Percentiles rank a stretch among this genome's conserved stretches.
These are phyloP conservation scores for Fusarium sp. DNA, from an alignment of 2,329 filamentous ascomycete species.

Conservation along the genomic window DNA sequence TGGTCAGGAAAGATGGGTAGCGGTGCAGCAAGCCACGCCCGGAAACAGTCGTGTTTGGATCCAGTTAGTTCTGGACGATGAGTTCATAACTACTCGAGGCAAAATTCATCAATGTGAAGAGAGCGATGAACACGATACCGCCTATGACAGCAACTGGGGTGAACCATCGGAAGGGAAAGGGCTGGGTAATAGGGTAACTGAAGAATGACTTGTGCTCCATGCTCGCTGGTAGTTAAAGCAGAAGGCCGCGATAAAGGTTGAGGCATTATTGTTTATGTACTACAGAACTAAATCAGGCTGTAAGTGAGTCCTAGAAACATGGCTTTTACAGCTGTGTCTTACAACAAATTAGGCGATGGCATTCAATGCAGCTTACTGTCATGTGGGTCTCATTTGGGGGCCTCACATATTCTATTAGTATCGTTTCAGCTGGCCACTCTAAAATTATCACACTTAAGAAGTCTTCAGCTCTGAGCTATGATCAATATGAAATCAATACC, in stretches of 20 bases:
- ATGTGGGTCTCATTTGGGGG: neutral
- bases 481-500: neutral
- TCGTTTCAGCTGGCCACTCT: fast-evolving
- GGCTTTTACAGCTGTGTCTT: neutral
- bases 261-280: neutral
- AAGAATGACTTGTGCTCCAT: neutral
- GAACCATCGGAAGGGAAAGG: neutral
- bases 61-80: neutral
- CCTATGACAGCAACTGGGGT: neutral
- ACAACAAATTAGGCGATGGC: neutral
- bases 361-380: neutral
- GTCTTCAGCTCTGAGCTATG: fast-evolving
- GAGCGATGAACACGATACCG: neutral
- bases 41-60: neutral
- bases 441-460: fast-evolving
- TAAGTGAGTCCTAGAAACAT: neutral
- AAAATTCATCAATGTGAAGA: neutral
- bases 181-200: neutral
- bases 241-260: fast-evolving
- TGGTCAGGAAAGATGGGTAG: neutral
- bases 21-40: neutral
- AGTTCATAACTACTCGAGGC: neutral
- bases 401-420: neutral
- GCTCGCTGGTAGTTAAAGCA: fast-evolving
- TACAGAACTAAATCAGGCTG: neutral